Evolutionary conservation across 441 rosid species (phyloP), one percentile per base, ranked within the genome.

Genomic region (Caryocar brasiliense): DNA sequence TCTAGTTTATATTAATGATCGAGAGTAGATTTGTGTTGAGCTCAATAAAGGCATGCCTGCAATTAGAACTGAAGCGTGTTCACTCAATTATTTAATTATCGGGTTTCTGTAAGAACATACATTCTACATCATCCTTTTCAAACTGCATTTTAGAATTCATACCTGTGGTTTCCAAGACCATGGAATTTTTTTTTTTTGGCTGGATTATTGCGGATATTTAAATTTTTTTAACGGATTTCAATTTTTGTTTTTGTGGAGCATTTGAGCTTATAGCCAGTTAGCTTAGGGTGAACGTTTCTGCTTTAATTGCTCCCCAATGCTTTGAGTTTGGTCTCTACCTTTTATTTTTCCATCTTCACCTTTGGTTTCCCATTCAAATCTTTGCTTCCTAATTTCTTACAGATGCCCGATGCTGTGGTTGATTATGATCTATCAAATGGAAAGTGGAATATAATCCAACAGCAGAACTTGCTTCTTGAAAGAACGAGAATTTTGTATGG

Each of bases 321-420:
- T 6, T 38, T 17, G 17, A 62, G 36, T 4, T 24, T 22, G 21
- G 48, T 24, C 35, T 54, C 7, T 18, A 41, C 24, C 8, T 21
- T 19, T 28, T 2, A 27, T 53, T 41, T 25, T 2, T 4, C 19
- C n/a, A 3, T n/a, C 42, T 19, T 20, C 10, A 25, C 7, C 15
- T 29, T 47, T 27, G 41, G 17, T 45, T 47, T 15, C 62, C 47
- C 48, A 40, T 18, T 24, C 35, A 15, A 56, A 12, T 29, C 6
- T 24, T 25, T 45, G 14, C 34, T 64, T 53, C 48, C n/a, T 13
- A 45, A 24, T 52, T 28, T 48, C 35, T 24, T 58, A 25, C 81
- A 91, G 96, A 92, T 87, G 94, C 96, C 95, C 25, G 94, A 85
- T 80, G 92, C 94, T 18, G 82, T 87, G 60, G 96, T 92, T 74